phyloP scores from a whole-genome alignment of 352 stramenopile genomes.

The Pythium periplocum region DNA sequence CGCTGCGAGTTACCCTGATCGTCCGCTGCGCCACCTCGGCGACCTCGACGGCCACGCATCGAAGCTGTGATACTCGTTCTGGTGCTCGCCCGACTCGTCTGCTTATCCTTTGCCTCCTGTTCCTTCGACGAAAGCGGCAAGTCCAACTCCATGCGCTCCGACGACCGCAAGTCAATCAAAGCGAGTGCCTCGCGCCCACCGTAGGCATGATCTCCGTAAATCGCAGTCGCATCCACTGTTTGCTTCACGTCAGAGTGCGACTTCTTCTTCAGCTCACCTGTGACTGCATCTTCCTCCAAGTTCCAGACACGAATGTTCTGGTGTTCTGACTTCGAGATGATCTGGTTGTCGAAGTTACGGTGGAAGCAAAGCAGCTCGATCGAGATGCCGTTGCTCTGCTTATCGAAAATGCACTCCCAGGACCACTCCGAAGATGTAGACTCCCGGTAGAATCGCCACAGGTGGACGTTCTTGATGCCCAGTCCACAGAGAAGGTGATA shows the following conservation, averaged over 20 bases:
- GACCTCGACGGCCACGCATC: slow-evolving; percentile 9
- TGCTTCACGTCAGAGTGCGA: slow-evolving; percentile 70
- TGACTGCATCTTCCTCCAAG: slow-evolving; percentile 43
- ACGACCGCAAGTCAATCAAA: slow-evolving; percentile 52
- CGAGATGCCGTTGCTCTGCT: slow-evolving; percentile 82
- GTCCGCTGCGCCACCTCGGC: slow-evolving; percentile 20
- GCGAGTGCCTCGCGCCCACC: slow-evolving; percentile 61
- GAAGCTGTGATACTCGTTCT: slow-evolving; percentile 18
- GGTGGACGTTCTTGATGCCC: slow-evolving; percentile 84
- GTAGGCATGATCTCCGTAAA: slow-evolving; percentile 75
- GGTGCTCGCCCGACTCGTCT: neutral
- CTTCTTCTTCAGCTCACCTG: slow-evolving; percentile 51
- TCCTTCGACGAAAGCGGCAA: slow-evolving; percentile 62
- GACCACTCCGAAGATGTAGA: slow-evolving; percentile 33
- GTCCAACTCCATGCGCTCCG: slow-evolving; percentile 63
- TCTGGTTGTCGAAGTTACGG: slow-evolving; percentile 36
- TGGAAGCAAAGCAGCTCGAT: slow-evolving; percentile 78
- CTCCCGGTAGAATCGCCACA: slow-evolving; percentile 77
- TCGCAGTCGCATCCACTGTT: slow-evolving; percentile 50
- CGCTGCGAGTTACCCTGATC: slow-evolving; percentile 36
- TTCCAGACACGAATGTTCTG: slow-evolving; percentile 84
- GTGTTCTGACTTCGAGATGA: slow-evolving; percentile 84
- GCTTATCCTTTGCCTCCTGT: slow-evolving; percentile 22
- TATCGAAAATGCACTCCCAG: slow-evolving; percentile 86
- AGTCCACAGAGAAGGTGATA: slow-evolving; percentile 79